Evolutionary conservation across 306 rosid species (phyloP).

Genomic region (Cyclanthera cordifolia): DNA sequence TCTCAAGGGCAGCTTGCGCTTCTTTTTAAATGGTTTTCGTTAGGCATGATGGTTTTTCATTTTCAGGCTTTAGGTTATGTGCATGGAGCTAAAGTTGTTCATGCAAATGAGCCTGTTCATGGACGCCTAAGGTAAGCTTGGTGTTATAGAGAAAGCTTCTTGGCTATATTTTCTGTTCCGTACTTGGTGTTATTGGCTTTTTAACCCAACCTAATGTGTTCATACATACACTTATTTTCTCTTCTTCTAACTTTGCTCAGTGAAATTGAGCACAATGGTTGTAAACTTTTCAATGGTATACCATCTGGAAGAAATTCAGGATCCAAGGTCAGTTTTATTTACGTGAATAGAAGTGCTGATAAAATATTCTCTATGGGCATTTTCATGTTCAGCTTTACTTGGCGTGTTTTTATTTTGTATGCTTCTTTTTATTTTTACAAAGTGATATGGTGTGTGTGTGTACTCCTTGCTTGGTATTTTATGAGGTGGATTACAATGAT

Average conservation of each 20-base stretch:
- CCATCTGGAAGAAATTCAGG: conserved; percentile 83
- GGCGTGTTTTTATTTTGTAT: not conserved
- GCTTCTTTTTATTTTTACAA: not conserved
- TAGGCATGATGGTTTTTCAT: conserved; percentile 15
- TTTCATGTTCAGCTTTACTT: not conserved
- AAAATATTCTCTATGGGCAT: not conserved
- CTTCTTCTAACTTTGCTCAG: conserved; percentile 24
- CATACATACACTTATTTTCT: not conserved
- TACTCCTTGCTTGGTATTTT: not conserved
- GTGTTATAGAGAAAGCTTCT: conserved; percentile 8
- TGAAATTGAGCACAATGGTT: conserved; percentile 78
- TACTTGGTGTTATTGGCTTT: not conserved
- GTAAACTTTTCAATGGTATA: conserved; percentile 62
- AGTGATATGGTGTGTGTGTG: not conserved
- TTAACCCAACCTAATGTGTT: not conserved
- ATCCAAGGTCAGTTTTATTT: conserved; percentile 56
- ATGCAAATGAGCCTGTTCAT: conserved; percentile 85
- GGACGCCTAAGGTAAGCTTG: conserved; percentile 73
- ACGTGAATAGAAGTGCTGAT: not conserved
- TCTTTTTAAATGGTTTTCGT: not conserved
- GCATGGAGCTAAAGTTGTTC: conserved; percentile 87
- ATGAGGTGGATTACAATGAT: not conserved
- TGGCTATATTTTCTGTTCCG: conserved; percentile 6
- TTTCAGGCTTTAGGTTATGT: conserved; percentile 84
- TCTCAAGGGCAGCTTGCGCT: not conserved